Evolutionary conservation across 176 grass and related monocot genomes (phyloP).

Genomic region (Phoenix dactylifera): DNA sequence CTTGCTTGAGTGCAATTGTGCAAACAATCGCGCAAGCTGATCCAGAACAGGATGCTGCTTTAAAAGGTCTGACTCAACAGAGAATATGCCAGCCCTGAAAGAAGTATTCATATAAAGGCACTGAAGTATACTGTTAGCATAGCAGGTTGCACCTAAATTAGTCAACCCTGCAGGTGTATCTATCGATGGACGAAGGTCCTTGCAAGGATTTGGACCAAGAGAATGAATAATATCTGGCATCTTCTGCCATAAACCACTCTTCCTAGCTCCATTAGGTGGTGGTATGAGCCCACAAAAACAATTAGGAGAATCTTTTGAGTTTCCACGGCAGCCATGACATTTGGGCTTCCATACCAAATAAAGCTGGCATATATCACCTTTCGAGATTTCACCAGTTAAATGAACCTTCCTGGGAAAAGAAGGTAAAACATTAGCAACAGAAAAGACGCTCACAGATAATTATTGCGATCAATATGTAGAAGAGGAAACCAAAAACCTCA

Average conservation of each 20-base stretch:
- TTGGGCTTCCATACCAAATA: constrained; percentile 50
- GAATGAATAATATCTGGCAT: constrained; percentile 49
- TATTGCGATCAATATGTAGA: not conserved
- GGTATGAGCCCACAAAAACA: constrained; percentile 88
- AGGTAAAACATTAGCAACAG: not conserved
- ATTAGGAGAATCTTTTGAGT: constrained; percentile 87
- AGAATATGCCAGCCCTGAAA: constrained; percentile 67
- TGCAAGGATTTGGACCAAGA: constrained; percentile 62
- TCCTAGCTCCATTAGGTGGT: constrained; percentile 43
- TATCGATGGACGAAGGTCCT: constrained; percentile 51
- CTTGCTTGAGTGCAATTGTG: constrained; percentile 79
- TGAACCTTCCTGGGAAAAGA: constrained; percentile 71
- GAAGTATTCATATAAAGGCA: constrained; percentile 97
- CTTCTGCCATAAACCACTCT: constrained; percentile 81
- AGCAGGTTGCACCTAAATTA: constrained; percentile 89
- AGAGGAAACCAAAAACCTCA: constrained; percentile 43
- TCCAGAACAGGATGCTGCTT: constrained; percentile 74
- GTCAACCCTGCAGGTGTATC: constrained; percentile 88
- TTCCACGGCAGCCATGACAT: constrained; percentile 84
- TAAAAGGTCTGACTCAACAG: constrained; percentile 59
- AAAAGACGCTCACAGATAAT: not conserved
- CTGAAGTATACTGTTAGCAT: constrained; percentile 97
- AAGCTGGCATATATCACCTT: constrained; percentile 57
- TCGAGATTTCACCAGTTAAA: constrained; percentile 43
- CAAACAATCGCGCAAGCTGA: constrained; percentile 70